Evolutionary conservation across 305 asterid species (phyloP), one percentile per base, ranked within the genome.

Genomic region (Solanum hybrid): DNA sequence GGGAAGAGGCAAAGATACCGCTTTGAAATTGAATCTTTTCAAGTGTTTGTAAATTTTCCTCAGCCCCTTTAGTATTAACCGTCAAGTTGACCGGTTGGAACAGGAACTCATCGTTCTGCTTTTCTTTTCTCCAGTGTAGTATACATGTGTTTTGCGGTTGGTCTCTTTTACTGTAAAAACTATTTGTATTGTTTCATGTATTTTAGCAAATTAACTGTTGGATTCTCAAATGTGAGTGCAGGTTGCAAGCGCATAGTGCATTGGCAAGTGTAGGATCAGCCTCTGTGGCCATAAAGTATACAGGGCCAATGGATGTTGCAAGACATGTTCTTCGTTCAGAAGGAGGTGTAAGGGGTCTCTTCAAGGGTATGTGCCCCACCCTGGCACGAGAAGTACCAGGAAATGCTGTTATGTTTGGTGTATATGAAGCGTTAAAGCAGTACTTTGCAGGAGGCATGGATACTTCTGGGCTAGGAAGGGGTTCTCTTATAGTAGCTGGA

Each of bases 251-350:
- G 24, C 98, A 97, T 89, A 94, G 99, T 82, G 93, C 96, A 13
- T 35, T 96, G 28, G 91, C 91, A 69, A 81, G 89, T 90, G 77
- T 79, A 11, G 92, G 92, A 29, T 79, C 93, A 8, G 92, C 84
- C 34, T 84, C 90, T 2, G 90, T 35, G 39, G 94, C 81, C 12
- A 91, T 97, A 80, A 96, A 95, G 88, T 97, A 97, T 37, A 94
- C 95, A 6, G 99, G 99, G 89, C 99, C 99, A n/a, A 92, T 97
- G 94, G 99, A 97, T 88, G 99, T 96, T 86, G 99, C 96, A 13
- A 93, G 96, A 42, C 98, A 95, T 0, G 98, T 96, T 5, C 93
- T 95, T 61, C 95, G 88, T 80, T 94, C 97, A 0, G 97, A 94
- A 89, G 98, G 98, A 24, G 99, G 99, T 11, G 86, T 90, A 4